phyloP scores from a whole-genome alignment of 2,329 filamentous ascomycete genomes.

The Aspergillus sp. region DNA sequence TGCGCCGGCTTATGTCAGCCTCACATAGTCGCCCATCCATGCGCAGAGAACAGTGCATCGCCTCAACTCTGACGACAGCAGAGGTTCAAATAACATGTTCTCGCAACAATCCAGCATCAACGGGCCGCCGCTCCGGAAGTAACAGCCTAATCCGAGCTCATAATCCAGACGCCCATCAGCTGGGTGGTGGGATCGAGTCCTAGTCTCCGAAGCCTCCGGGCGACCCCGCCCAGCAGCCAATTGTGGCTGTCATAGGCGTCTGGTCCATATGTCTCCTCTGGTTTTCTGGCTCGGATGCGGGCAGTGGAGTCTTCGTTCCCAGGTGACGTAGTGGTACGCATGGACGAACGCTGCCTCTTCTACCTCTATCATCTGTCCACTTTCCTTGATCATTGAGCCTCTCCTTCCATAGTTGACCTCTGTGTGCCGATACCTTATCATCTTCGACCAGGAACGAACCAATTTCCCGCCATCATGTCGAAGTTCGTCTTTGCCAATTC shows the following conservation, averaged over 20 bases:
- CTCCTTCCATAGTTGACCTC: no score
- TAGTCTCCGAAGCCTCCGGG: conserved; percentile 1
- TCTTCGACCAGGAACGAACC: not conserved
- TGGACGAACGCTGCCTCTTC: not conserved
- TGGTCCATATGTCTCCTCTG: not conserved
- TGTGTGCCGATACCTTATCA: not conserved
- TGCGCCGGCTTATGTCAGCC: conserved; percentile 5
- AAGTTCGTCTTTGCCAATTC: conserved; percentile 36
- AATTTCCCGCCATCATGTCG: conserved; percentile 23
- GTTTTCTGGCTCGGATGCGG: not conserved
- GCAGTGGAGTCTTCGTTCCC: conserved; percentile 2
- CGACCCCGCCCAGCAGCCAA: conserved; percentile 1
- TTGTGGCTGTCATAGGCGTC: conserved; percentile 5
- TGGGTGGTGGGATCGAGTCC: not conserved
- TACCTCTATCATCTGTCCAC: not conserved
- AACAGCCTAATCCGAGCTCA: not conserved
- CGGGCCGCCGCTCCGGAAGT: not conserved
- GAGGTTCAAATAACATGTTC: not conserved
- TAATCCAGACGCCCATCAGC: not conserved
- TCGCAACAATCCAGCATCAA: not conserved
- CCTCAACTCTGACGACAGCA: no score
- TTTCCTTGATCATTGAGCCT: not conserved
- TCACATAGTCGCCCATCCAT: not conserved
- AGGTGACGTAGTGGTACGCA: conserved; percentile 3
- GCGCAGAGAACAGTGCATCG: not conserved